phyloP scores from a whole-genome alignment of 768 basidiomycete genomes.

The Psilocybe sp. region DNA sequence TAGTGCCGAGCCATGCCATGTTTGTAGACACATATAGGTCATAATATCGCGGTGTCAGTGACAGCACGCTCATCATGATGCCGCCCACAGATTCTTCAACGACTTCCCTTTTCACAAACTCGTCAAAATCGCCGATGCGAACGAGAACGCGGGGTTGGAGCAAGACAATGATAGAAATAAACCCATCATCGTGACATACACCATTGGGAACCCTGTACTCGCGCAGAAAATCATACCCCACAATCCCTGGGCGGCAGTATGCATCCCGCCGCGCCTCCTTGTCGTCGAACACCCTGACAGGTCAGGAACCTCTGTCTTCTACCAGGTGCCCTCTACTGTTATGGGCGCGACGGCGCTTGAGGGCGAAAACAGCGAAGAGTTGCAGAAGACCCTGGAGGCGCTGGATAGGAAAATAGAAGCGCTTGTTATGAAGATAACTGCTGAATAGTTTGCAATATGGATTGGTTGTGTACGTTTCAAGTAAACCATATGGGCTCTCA shows the following conservation, averaged over 20 bases:
- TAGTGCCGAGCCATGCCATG: too few species aligned
- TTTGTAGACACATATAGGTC: neutral
- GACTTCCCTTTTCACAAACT: slow-evolving; percentile 35
- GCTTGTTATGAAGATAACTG: slow-evolving; percentile 33
- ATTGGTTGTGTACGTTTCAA: too few species aligned
- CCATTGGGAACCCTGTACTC: slow-evolving; percentile 49
- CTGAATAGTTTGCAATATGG: slow-evolving; percentile 12
- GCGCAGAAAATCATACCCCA: slow-evolving; percentile 41
- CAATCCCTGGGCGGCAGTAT: slow-evolving; percentile 36
- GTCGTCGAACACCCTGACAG: slow-evolving; percentile 36
- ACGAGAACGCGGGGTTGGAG: neutral
- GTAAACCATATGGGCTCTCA: too few species aligned
- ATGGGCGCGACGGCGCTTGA: slow-evolving; percentile 25
- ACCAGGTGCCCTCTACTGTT: slow-evolving; percentile 47
- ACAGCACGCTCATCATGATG: neutral
- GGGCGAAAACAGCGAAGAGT: slow-evolving; percentile 19
- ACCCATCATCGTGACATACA: slow-evolving; percentile 38
- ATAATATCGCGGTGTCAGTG: neutral
- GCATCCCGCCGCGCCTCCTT: slow-evolving; percentile 46
- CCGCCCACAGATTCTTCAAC: slow-evolving; percentile 35
- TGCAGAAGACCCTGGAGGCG: slow-evolving; percentile 29
- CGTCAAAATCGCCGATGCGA: slow-evolving; percentile 27
- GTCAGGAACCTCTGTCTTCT: slow-evolving; percentile 39
- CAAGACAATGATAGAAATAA: slow-evolving; percentile 2
- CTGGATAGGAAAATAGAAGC: slow-evolving; percentile 45